Base-by-base conservation (phyloP, 2,329 filamentous ascomycete species). In the Trichophyton rubrum region DNA sequence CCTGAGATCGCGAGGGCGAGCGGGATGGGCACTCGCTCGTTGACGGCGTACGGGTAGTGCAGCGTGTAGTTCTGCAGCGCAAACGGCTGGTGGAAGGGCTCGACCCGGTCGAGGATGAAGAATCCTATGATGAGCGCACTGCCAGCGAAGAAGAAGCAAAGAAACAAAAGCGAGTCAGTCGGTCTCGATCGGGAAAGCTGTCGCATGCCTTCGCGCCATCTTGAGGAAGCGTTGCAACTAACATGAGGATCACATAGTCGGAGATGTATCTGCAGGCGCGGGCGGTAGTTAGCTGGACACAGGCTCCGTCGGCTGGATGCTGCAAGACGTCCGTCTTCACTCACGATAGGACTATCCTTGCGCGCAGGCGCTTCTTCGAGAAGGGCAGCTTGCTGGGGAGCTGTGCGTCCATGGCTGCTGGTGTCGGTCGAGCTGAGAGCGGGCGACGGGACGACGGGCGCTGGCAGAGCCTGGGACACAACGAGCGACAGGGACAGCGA, bases 211-310 rank as follows among this genome's bases (percentile, higher is more conserved):
- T 49, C 55, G 57, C 51, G 51, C 51, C 51, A 20, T 55, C 51
- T 56, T 43, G 56, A 30, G 43, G 35, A 13, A 33, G 49, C 58
- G n/a, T 30, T 27, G 22, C 20, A 11, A 71, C 78, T 67, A 73
- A 82, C 81, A 82, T 68, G 61, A 84, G 79, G 60, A 83, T 81
- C 59, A 81, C 75, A 74, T 83, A 84, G 74, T 84, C 81, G 64
- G 78, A 71, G 62, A 82, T 77, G 67, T 83, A 83, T 66, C 79
- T 82, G 66, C 38, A 17, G 40, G 59, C 33, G 20, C 30, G 6
- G 6, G 6, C 30, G n/a, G n/a, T n/a, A 2, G 33, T 35, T 35
- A 35, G 33, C 33, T 11, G 33, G 33, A 35, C 33, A 35, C 33
- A 35, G 33, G 33, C 11, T 35, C 30, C 8, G 35, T 24, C 22